Evolutionary conservation across 176 grass and related monocot genomes (phyloP).

Genomic region (Carex kokanica): DNA sequence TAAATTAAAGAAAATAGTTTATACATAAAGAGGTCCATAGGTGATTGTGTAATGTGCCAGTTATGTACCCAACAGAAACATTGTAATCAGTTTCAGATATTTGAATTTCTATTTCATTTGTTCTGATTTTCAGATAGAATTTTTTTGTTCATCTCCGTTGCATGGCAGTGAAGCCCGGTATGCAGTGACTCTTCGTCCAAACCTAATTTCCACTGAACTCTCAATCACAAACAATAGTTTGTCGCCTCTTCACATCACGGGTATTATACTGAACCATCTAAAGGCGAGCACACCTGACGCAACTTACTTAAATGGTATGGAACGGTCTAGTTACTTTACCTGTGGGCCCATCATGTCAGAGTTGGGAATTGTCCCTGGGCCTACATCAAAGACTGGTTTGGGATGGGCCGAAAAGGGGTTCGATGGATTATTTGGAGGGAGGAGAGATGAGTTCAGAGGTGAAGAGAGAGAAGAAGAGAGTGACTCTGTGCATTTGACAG

Average conservation of each 20-base stretch:
- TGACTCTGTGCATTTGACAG: conserved; percentile 58
- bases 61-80: not conserved
- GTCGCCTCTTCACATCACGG: conserved; percentile 40
- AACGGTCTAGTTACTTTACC: conserved; percentile 57
- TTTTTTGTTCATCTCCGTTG: conserved; percentile 40
- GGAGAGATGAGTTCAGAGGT: not conserved
- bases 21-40: not conserved
- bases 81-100: not conserved
- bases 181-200: conserved; percentile 44
- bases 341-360: conserved; percentile 42
- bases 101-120: not conserved
- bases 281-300: conserved; percentile 80
- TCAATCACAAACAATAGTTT: conserved; percentile 35
- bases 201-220: conserved; percentile 44
- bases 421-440: conserved; percentile 35
- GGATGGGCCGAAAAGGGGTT: conserved; percentile 31
- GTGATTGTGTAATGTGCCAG: not conserved
- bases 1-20: not conserved
- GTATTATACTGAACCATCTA: conserved; percentile 60
- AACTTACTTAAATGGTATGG: conserved; percentile 48
- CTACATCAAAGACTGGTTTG: not conserved
- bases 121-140: conserved; percentile 37
- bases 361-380: conserved; percentile 47
- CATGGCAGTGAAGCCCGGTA: conserved; percentile 39
- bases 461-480: conserved; percentile 69